Base-by-base conservation (phyloP, 2,329 filamentous ascomycete genomes). In the Aspergillus jensenii region DNA sequence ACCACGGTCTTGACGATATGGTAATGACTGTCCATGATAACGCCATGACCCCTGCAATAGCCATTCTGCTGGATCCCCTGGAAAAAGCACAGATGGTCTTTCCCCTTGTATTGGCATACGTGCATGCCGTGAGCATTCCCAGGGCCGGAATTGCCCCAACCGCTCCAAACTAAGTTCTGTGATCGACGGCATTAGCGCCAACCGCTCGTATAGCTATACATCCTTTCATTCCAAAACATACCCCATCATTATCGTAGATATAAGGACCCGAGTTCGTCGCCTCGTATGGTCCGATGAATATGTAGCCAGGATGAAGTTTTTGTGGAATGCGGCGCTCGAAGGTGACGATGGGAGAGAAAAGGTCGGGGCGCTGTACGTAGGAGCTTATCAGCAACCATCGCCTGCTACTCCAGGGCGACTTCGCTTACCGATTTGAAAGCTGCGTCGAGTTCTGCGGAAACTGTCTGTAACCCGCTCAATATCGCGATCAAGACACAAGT, bases 11-110 rank as follows among this genome's bases (percentile, higher is more conserved):
- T 75, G 45, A 82, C 79, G 43, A 80, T 76, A 41, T 77, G 72
- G 63, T 83, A 82, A 45, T 73, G 72, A 53, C 76, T 75, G 63
- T 83, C 77, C 78, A 83, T 77, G 57, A 83, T 83, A 21, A 82
- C 72, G 41, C 79, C 80, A 72, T 82, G 79, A 6, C 81, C 81
- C 43, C 79, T 74, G 27, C 79, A 80, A 58, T 81, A 83, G 27
- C 80, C 80, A 53, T 79, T 78, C 59, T 81, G 78, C 59, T 83
- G 80, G 54, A 77, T 74, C 35, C 80, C 80, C 58, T 81, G 77
- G 67, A 81, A 82, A 68, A 79, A 82, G 65, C 80, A 82, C n/a
- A 83, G 64, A 61, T 83, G 81, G 47, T 79, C 73, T 56, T 70
- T 69, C 14, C 77, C 79, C 25, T 79, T 73, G 70, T 81, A 82